These are phyloP conservation scores for Globisporangium spinosum DNA, from an alignment of 352 stramenopile species.

Conservation along the genomic window DNA sequence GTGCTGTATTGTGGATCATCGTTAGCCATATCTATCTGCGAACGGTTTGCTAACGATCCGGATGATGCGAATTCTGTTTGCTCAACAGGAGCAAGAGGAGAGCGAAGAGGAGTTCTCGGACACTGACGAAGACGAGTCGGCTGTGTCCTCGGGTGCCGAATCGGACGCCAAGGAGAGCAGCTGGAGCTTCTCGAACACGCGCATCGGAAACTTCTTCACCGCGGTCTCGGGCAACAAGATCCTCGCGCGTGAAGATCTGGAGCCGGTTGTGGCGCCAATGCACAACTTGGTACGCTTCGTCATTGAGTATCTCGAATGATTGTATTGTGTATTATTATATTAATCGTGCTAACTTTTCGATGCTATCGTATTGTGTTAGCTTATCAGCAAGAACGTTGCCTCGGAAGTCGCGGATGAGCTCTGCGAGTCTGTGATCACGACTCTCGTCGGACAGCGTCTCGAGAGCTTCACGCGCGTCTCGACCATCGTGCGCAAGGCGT, in stretches of 20 bases:
- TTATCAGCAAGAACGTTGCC: constrained; percentile 98
- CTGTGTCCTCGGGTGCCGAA: constrained; percentile 59
- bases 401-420: constrained; percentile 94
- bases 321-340: neutral
- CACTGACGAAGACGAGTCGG: constrained; percentile 63
- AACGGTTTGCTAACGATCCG: neutral
- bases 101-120: constrained; percentile 67
- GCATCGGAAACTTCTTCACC: constrained; percentile 78
- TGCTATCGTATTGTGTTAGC: constrained; percentile 27
- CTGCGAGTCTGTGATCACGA: constrained; percentile 92
- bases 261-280: constrained; percentile 92
- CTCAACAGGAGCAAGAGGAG: constrained; percentile 51
- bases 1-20: constrained; percentile 7
- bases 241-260: constrained; percentile 91
- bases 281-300: constrained; percentile 71
- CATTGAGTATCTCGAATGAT: neutral
- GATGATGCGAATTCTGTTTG: neutral
- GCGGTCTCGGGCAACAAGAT: constrained; percentile 90
- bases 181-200: constrained; percentile 83
- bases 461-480: constrained; percentile 90
- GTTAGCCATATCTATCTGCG: neutral
- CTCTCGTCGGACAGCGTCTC: constrained; percentile 93
- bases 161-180: constrained; percentile 53
- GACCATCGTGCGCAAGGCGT: constrained; percentile 92
- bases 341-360: neutral